Percentiles rank a stretch among this genome's conserved stretches.
phyloP scores from a whole-genome alignment of 176 grass and related monocot genomes.

The Lolium perenne region DNA sequence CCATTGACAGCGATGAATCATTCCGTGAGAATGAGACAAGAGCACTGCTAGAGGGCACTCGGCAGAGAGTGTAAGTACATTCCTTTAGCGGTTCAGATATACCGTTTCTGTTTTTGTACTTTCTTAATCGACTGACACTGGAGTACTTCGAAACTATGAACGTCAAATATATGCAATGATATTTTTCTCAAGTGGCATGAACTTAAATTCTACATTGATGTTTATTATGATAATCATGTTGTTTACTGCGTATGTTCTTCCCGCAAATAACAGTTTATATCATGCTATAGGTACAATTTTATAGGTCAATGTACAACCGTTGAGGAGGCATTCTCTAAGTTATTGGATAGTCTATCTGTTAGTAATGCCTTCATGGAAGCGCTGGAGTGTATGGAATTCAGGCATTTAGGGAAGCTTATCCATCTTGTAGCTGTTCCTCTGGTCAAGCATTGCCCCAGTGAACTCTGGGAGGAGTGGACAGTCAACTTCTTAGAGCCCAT shows the following conservation, averaged over 20 bases:
- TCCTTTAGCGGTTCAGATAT: no score
- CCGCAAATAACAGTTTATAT: no score
- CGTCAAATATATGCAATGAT: no score
- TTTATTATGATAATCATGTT: no score
- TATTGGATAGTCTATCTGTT: conserved; percentile 48
- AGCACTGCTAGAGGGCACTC: conserved; percentile 67
- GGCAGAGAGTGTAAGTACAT: conserved; percentile 46
- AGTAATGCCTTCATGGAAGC: conserved; percentile 54
- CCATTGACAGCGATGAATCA: conserved; percentile 32
- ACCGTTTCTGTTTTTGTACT: no score
- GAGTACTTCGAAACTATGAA: no score
- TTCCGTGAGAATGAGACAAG: conserved; percentile 58
- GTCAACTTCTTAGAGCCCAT: conserved; percentile 55
- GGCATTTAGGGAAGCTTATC: conserved; percentile 58
- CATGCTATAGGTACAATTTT: conserved; percentile 43
- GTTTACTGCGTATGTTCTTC: no score
- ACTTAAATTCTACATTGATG: no score
- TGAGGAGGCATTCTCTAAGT: conserved; percentile 54
- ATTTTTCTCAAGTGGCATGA: no score
- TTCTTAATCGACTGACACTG: no score
- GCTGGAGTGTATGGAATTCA: conserved; percentile 62
- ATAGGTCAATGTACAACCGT: conserved; percentile 58
- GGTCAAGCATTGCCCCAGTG: conserved; percentile 51
- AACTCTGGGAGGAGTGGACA: conserved; percentile 51
- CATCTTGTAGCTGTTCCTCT: conserved; percentile 59